Evolutionary conservation across 2,329 filamentous ascomycete genomes (phyloP), one percentile per base, ranked within the genome.

Genomic region (Neospermospora avenae): DNA sequence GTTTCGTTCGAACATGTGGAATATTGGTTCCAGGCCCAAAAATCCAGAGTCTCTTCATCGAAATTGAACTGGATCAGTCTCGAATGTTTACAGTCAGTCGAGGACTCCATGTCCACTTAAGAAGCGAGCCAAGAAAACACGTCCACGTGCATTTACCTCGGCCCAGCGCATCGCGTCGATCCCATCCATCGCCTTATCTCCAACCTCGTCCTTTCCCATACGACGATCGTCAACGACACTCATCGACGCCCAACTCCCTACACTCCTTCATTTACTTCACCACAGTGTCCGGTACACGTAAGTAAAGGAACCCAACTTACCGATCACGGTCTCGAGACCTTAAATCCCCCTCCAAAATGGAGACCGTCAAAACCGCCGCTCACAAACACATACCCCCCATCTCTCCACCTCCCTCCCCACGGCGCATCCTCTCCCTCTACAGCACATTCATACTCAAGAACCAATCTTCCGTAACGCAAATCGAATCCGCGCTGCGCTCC

Each of bases 371-470:
- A 42, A 57, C 37, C 37, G 57, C 61, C 25, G 39, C 58, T 18
- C 35, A 58, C 20, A 59, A 54, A 10, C 55, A 57, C 55, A 34
- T 57, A 10, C 57, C 58, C 2, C 44, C 49, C 13, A 72, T 80
- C 60, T 75, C 74, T 55, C 76, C 53, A 74, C 65, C 74, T 82
- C 55, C 55, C 41, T 55, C 63, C 76, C 88, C 51, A 79, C 83
- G 44, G 74, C 86, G 68, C 85, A 87, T 52, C 81, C 86, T 91
- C 56, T 77, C 81, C 65, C 83, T 86, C 77, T 96, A 96, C 76
- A 86, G 87, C 70, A 88, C 95, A 66, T 97, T 98, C 77, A 93
- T 99, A 78, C 89, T 90, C 64, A 95, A 93, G 77, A 99, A 99
- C 74, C 87, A 92, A 63, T 89, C 91, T 71, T 91, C 96, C 61